These are phyloP conservation scores for Striga hermonthica DNA, from an alignment of 305 asterid species.

Conservation along the genomic window DNA sequence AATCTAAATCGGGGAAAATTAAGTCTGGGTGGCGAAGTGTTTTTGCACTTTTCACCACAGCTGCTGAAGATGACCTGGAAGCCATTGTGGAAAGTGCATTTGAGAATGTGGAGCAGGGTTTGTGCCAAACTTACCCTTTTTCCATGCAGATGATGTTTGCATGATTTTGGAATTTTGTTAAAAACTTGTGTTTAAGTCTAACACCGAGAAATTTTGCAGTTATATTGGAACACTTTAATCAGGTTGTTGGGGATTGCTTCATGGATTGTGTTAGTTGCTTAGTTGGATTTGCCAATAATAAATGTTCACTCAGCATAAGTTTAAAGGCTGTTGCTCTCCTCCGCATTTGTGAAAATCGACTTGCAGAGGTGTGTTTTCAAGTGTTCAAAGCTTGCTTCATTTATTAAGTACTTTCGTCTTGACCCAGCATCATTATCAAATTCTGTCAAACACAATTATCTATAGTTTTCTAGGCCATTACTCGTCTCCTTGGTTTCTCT, in stretches of 20 bases:
- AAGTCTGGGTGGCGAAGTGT: constrained; percentile 99
- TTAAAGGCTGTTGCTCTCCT: constrained; percentile 98
- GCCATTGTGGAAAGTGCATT: constrained; percentile 91
- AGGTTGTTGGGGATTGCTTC: constrained; percentile 89
- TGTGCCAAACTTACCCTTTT: constrained; percentile 33
- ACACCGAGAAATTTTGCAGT: constrained; percentile 57
- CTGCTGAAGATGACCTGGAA: constrained; percentile 86
- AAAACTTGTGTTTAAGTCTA: constrained; percentile 26
- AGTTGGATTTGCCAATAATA: constrained; percentile 89
- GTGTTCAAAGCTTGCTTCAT: constrained; percentile 23
- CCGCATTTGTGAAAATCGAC: constrained; percentile 97
- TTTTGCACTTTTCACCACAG: constrained; percentile 89
- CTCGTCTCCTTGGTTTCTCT: neutral
- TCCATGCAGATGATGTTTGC: constrained; percentile 21
- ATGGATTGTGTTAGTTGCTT: constrained; percentile 97
- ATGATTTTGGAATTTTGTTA: constrained; percentile 28
- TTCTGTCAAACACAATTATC: neutral
- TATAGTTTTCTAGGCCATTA: neutral
- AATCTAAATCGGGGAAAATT: constrained; percentile 80
- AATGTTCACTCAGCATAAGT: constrained; percentile 74
- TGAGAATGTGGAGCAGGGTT: constrained; percentile 97
- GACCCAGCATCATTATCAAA: neutral
- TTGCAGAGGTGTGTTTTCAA: constrained; percentile 77
- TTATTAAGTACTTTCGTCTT: constrained; percentile 11
- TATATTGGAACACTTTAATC: constrained; percentile 94